Percentiles rank a stretch among this genome's conserved stretches.
These are phyloP conservation scores for Purpureocillium lavendulum DNA, from an alignment of 2,329 filamentous ascomycete species.

Conservation along the genomic window DNA sequence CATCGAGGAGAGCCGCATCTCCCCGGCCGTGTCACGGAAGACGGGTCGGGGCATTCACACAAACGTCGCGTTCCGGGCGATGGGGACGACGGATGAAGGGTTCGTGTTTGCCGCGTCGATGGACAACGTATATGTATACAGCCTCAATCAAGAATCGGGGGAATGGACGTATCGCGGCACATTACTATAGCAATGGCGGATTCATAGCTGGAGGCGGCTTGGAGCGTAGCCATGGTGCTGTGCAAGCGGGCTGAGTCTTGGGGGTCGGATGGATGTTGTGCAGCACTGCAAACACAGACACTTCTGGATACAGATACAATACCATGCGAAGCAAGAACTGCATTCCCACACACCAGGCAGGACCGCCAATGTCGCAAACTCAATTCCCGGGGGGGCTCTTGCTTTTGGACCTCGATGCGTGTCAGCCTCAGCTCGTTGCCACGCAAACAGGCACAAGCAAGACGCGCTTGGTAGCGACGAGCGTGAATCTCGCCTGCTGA, in stretches of 20 bases:
- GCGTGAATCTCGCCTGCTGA: not conserved
- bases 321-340: not conserved
- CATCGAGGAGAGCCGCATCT: constrained; percentile 9
- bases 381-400: not conserved
- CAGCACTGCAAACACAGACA: too few species aligned
- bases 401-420: not conserved
- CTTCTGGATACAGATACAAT: too few species aligned
- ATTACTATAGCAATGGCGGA: not conserved
- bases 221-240: too few species aligned
- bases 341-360: too few species aligned
- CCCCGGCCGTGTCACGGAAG: constrained; percentile 2
- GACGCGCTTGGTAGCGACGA: too few species aligned
- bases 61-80: constrained; percentile 3
- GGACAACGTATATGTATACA: constrained; percentile 9
- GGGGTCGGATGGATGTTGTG: too few species aligned
- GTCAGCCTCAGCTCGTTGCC: too few species aligned
- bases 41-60: constrained; percentile 6
- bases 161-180: constrained; percentile 4
- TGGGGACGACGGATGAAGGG: constrained; percentile 9
- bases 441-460: too few species aligned
- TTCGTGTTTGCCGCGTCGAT: constrained; percentile 11
- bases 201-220: too few species aligned
- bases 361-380: not conserved
- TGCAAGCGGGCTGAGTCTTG: too few species aligned
- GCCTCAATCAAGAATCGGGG: constrained; percentile 3